Conservation (phyloP, 495 filamentous ascomycete genomes). For the Podospora conica region DNA sequence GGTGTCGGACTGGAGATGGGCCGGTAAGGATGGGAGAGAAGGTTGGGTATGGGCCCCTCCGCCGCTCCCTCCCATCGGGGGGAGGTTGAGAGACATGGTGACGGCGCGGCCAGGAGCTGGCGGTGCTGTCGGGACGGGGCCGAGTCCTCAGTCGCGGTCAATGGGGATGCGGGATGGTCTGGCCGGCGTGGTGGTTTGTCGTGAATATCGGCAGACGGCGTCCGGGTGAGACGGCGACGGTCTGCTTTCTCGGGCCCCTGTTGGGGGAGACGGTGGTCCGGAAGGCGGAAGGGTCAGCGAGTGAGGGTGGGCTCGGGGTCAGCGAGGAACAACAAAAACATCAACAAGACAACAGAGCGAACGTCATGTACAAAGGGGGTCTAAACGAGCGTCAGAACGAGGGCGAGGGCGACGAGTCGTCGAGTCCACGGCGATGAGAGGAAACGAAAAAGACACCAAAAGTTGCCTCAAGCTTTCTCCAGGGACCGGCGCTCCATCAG, state of each 20-base stretch:
- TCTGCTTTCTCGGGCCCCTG: not conserved
- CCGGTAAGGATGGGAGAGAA: constrained; percentile 79
- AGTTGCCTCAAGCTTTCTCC: constrained; percentile 9
- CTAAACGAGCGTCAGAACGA: constrained; percentile 28
- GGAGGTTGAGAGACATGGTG: constrained; percentile 43
- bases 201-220: not conserved
- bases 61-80: constrained; percentile 39
- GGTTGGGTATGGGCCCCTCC: constrained; percentile 76
- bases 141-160: not conserved
- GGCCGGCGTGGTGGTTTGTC: not conserved
- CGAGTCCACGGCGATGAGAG: not conserved
- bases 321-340: not conserved
- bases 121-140: constrained; percentile 6
- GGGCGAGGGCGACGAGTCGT: constrained; percentile 3
- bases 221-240: not conserved
- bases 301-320: not conserved
- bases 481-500: constrained; percentile 14
- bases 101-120: constrained; percentile 19
- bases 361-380: constrained; percentile 26
- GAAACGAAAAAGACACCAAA: constrained; percentile 7
- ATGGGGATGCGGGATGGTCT: not conserved
- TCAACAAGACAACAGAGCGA: constrained; percentile 23
- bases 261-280: not conserved
- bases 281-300: not conserved
- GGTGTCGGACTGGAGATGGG: constrained; percentile 92